Evolutionary conservation across 1,284 basidiomycete species (phyloP).

Genomic region (Heterobasidion occidentale): DNA sequence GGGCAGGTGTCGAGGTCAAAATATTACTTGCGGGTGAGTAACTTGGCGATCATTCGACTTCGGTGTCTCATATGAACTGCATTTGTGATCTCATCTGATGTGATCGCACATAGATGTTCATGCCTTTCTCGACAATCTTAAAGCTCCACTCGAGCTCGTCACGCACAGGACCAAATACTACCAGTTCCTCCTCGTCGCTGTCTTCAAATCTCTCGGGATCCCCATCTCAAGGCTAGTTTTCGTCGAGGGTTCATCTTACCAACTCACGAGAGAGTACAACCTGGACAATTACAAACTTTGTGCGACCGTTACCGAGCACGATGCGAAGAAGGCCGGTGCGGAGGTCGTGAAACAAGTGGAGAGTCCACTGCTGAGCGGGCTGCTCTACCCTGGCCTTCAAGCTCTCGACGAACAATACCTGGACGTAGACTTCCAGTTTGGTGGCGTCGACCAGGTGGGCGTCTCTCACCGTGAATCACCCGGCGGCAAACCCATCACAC

Average conservation of each 20-base stretch:
- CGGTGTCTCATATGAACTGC: too few species aligned
- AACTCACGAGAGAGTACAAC: constrained; percentile 88
- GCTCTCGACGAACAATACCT: constrained; percentile 98
- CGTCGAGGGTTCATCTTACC: constrained; percentile 88
- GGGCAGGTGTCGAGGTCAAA: constrained; percentile 87
- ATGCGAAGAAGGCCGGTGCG: constrained; percentile 97
- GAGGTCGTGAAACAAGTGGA: constrained; percentile 99
- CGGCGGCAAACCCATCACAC: not conserved
- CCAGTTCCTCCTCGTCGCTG: constrained; percentile 71
- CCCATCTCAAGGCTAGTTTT: constrained; percentile 82
- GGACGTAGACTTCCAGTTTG: constrained; percentile 95
- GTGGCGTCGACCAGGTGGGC: constrained; percentile 89
- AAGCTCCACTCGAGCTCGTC: constrained; percentile 94
- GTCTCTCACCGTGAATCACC: not conserved
- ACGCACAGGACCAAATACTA: constrained; percentile 90
- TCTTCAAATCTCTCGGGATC: constrained; percentile 87
- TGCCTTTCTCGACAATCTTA: constrained; percentile 96
- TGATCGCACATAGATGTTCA: constrained; percentile 74
- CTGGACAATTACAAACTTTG: constrained; percentile 92
- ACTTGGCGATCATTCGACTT: not conserved
- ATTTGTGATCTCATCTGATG: not conserved
- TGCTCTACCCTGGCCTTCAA: constrained; percentile 95
- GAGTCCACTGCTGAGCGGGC: constrained; percentile 82
- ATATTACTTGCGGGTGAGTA: constrained; percentile 78
- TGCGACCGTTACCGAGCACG: constrained; percentile 88